A percentile compares a stretch with the other conserved stretches of the same genome.
phyloP scores from a whole-genome alignment of 139 green algal genomes.

The Haematococcus sp. region DNA sequence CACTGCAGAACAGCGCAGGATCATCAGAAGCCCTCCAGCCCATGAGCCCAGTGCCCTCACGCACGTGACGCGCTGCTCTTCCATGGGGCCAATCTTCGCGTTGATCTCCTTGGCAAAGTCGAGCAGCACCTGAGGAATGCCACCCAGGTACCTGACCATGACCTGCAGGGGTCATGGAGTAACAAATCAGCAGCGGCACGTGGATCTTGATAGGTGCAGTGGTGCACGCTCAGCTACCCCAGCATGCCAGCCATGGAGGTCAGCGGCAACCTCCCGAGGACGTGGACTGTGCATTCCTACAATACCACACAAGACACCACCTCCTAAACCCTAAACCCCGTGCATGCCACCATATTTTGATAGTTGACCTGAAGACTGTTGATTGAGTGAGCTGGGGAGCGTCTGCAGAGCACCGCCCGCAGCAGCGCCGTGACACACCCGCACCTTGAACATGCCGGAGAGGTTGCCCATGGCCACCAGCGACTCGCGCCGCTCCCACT shows the following conservation, averaged over 20 bases:
- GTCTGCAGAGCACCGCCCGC: background rate
- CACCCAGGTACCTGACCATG: conserved; percentile 33
- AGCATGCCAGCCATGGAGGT: background rate
- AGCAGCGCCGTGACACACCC: background rate
- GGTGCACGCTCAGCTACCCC: no score
- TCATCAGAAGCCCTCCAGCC: no score
- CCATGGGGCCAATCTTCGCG: conserved; percentile 51
- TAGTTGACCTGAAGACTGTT: no score
- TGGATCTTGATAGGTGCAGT: background rate
- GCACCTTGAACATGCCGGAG: conserved; percentile 35
- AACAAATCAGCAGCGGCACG: no score
- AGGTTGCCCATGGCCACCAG: conserved; percentile 39
- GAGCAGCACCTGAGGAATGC: conserved; percentile 48
- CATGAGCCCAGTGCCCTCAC: no score
- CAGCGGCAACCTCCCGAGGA: background rate
- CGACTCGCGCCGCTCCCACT: conserved; percentile 40
- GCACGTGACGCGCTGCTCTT: conserved; percentile 47
- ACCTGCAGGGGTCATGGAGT: no score
- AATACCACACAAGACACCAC: no score
- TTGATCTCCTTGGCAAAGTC: conserved; percentile 58
- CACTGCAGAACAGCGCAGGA: no score
- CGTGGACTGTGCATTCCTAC: background rate
- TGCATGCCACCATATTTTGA: no score
- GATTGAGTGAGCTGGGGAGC: background rate
- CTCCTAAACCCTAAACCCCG: no score